Conservation (phyloP, 495 filamentous ascomycete genomes). For the Niebla homalea region DNA sequence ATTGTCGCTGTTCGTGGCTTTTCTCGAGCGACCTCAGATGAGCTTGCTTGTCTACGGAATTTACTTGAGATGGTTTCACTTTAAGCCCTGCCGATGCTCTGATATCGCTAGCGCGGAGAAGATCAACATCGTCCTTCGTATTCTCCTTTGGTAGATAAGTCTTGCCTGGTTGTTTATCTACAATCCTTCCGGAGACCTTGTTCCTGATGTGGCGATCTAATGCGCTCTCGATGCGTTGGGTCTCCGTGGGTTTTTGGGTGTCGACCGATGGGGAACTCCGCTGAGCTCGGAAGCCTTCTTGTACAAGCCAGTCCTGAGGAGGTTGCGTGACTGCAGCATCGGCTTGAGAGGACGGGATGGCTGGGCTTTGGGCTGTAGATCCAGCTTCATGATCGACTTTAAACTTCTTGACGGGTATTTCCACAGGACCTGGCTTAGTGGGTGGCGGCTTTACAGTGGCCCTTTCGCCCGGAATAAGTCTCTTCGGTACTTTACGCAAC, state of each 20-base stretch:
- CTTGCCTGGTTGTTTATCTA: neutral
- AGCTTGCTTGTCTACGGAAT: constrained; percentile 17
- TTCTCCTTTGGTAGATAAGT: constrained; percentile 11
- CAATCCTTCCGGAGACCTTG: neutral
- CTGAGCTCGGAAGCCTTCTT: constrained; percentile 14
- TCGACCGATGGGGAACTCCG: neutral
- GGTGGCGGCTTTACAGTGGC: neutral
- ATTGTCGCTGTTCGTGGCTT: constrained; percentile 13
- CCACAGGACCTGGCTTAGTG: neutral
- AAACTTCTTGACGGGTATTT: constrained; percentile 1
- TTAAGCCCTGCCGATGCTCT: constrained; percentile 27
- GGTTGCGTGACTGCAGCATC: neutral
- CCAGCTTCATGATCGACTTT: neutral
- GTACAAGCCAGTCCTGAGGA: constrained; percentile 11
- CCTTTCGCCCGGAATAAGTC: neutral
- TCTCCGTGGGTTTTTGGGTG: neutral
- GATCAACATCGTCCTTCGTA: constrained; percentile 28
- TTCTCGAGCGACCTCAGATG: constrained; percentile 21
- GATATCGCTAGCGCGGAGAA: constrained; percentile 36
- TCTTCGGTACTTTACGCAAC: constrained; percentile 38
- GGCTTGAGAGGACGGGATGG: neutral
- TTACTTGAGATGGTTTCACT: constrained; percentile 17
- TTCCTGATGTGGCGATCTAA: constrained; percentile 14
- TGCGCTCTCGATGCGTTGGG: constrained; percentile 14
- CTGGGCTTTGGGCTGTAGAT: neutral